A percentile compares a stretch with the other conserved stretches of the same genome.
Evolutionary conservation across 2,329 filamentous ascomycete species (phyloP).

Genomic region (Truncatella angustata): DNA sequence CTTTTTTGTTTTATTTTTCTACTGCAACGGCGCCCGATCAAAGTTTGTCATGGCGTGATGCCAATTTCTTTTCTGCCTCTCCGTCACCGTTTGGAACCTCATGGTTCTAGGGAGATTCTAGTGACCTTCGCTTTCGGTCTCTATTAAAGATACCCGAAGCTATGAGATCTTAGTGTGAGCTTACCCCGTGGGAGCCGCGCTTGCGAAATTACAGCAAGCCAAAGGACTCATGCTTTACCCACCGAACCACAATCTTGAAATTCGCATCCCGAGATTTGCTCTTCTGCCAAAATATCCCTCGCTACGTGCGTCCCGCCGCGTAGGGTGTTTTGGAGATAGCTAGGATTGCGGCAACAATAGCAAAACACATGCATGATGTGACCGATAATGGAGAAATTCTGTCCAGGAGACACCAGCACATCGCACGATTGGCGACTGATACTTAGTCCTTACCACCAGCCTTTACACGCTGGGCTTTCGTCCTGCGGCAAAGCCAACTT

Average conservation of each 20-base stretch:
- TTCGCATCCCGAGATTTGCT: neutral
- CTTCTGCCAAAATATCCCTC: too few relatives aligned
- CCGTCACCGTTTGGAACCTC: neutral
- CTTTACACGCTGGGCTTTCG: too few relatives aligned
- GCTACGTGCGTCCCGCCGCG: neutral
- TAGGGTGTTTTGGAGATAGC: conserved; percentile 3
- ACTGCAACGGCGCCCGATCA: neutral
- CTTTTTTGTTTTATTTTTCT: too few relatives aligned
- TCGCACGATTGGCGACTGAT: neutral
- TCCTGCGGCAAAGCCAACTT: too few relatives aligned
- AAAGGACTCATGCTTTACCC: conserved; percentile 3
- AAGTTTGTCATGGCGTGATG: neutral
- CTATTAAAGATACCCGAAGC: conserved; percentile 7
- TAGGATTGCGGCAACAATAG: neutral
- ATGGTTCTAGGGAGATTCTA: conserved; percentile 5
- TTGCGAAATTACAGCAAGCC: conserved; percentile 6
- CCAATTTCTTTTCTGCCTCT: neutral
- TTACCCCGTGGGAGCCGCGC: neutral
- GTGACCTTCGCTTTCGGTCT: neutral
- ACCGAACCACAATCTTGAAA: conserved; percentile 1
- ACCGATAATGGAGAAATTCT: neutral
- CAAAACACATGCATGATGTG: neutral
- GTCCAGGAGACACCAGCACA: too few relatives aligned
- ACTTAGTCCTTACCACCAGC: too few relatives aligned
- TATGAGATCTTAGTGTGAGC: neutral